A percentile compares a stretch with the other conserved stretches of the same genome.
Conservation (phyloP, 1,284 basidiomycete genomes). For the Ganoderma meredithae region DNA sequence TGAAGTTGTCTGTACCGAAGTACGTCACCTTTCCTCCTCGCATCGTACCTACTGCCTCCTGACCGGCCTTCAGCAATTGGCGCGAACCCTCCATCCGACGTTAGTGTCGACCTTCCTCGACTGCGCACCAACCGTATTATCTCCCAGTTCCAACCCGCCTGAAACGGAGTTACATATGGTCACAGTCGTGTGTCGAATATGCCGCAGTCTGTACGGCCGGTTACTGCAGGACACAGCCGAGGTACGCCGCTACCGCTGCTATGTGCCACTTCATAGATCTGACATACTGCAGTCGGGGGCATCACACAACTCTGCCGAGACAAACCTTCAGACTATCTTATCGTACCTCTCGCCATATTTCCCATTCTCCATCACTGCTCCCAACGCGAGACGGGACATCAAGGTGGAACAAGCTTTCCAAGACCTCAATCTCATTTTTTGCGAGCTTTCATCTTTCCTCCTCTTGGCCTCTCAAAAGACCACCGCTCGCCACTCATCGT, state of each 20-base stretch:
- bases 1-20: conserved; percentile 31
- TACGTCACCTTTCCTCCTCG: conserved; percentile 17
- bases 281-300: conserved; percentile 20
- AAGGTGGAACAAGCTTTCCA: conserved; percentile 74
- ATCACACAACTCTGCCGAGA: conserved; percentile 39
- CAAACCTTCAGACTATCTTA: conserved; percentile 66
- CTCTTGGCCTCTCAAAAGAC: conserved; percentile 49
- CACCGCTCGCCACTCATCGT: neutral
- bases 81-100: conserved; percentile 72
- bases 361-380: conserved; percentile 63
- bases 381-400: conserved; percentile 53
- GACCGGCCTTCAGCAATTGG: conserved; percentile 46
- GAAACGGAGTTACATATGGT: conserved; percentile 74
- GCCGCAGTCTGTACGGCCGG: conserved; percentile 70
- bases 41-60: neutral
- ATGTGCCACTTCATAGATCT: neutral
- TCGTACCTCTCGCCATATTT: conserved; percentile 85
- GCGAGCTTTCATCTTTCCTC: conserved; percentile 75
- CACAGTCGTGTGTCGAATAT: conserved; percentile 66
- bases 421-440: conserved; percentile 77
- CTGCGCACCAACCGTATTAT: conserved; percentile 82
- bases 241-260: conserved; percentile 19
- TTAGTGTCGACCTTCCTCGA: conserved; percentile 87
- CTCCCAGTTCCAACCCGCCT: conserved; percentile 60
- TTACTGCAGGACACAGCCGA: conserved; percentile 44